A percentile compares a stretch with the other conserved stretches of the same genome.
These are phyloP conservation scores for Aspergillus ruber DNA, from an alignment of 2,329 filamentous ascomycete genomes.

Conservation along the genomic window DNA sequence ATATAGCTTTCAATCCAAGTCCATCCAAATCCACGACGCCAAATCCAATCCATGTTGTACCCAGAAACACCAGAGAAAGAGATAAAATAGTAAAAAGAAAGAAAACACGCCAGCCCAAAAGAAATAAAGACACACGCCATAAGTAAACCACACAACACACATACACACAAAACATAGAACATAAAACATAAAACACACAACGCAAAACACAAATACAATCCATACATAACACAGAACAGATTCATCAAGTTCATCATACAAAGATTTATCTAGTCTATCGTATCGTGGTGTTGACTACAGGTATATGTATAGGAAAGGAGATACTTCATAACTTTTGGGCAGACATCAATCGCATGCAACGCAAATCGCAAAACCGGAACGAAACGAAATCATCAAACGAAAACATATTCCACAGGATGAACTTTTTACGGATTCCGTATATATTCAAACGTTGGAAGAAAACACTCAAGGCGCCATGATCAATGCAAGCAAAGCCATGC, in stretches of 20 bases:
- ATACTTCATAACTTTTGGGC: conserved; percentile 24
- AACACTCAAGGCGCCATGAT: conserved; percentile 60
- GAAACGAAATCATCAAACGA: too few relatives aligned
- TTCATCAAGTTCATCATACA: conserved; percentile 27
- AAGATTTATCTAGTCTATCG: conserved; percentile 34
- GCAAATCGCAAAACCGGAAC: conserved; percentile 13
- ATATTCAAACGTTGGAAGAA: background rate
- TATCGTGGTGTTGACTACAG: conserved; percentile 24
- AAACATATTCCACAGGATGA: too few relatives aligned
- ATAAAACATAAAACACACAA: too few relatives aligned
- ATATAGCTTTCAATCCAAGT: background rate
- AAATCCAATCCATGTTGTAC: conserved; percentile 2
- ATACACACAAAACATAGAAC: conserved; percentile 16
- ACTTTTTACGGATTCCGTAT: background rate
- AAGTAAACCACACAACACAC: conserved; percentile 14
- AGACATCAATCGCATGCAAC: conserved; percentile 11
- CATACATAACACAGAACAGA: conserved; percentile 25
- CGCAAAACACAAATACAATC: conserved; percentile 19
- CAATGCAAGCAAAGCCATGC: conserved; percentile 93
- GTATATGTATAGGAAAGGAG: conserved; percentile 23
- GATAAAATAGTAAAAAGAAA: conserved; percentile 5
- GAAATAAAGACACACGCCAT: conserved; percentile 10
- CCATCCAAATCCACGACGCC: conserved; percentile 2
- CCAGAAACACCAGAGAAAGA: conserved; percentile 5
- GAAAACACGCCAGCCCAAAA: conserved; percentile 9